Conservation (phyloP, 2,329 filamentous ascomycete species). For the Aspergillus quadrilineatus region DNA sequence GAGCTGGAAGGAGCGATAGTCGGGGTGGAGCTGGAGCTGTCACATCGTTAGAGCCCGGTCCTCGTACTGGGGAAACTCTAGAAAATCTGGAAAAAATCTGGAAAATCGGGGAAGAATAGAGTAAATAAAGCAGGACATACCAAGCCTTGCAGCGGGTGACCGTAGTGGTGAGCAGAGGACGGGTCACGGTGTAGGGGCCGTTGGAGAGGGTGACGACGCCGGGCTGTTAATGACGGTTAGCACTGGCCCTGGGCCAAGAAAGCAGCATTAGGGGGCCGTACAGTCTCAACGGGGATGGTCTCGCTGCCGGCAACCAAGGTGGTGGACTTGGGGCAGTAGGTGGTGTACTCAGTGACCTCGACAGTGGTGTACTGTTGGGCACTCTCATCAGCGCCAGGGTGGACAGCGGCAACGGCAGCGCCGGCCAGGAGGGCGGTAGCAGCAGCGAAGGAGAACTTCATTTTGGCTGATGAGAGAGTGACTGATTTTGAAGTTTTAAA, state of each 20-base stretch:
- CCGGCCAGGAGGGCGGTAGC: conserved; percentile 38
- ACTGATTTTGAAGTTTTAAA: conserved; percentile 6
- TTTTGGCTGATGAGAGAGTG: conserved; percentile 35
- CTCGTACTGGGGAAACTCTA: neutral
- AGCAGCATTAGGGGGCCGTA: conserved; percentile 35
- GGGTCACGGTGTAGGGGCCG: conserved; percentile 67
- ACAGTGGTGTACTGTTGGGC: conserved; percentile 54
- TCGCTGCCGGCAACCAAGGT: conserved; percentile 61
- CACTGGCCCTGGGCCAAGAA: conserved; percentile 1
- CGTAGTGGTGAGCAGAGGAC: conserved; percentile 54
- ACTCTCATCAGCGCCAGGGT: neutral
- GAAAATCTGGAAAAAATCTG: too few relatives aligned
- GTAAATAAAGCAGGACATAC: conserved; percentile 26
- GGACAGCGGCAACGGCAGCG: conserved; percentile 34
- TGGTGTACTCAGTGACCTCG: conserved; percentile 65
- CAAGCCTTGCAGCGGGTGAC: conserved; percentile 48
- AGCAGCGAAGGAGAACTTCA: conserved; percentile 51
- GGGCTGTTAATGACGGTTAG: conserved; percentile 43
- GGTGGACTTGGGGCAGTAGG: conserved; percentile 70
- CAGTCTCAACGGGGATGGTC: conserved; percentile 69
- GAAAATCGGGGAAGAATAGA: neutral
- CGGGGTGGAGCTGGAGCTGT: conserved; percentile 24
- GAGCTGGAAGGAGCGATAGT: conserved; percentile 15
- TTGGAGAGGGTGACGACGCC: conserved; percentile 70
- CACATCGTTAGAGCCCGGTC: conserved; percentile 14